Evolutionary conservation across 163 green algal species (phyloP), one percentile per base, ranked within the genome.

Genomic region (Scenedesmus sp.): DNA sequence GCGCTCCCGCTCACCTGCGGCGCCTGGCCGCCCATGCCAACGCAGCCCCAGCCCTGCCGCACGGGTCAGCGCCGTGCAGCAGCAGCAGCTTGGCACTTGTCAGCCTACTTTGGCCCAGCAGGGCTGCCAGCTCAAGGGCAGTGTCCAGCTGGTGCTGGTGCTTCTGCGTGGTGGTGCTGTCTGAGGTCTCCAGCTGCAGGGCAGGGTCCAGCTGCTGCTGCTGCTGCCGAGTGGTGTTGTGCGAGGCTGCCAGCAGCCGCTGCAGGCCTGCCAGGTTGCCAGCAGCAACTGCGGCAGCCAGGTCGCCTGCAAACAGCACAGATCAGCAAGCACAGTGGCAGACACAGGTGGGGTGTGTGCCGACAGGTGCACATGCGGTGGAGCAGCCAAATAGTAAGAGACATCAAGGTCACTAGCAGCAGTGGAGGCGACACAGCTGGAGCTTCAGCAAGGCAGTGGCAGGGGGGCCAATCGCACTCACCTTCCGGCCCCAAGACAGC

Each of bases 41-140:
- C 16, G 73, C 73, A 46, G 73, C 73, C 15, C 40, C 37, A 13
- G 16, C n/a, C 18, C 20, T n/a, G 37, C 24, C 73, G 37, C 35
- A 83, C 13, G 73, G 73, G 15, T 83, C 73, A 33, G 73, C 73
- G 18, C 73, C 73, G 13, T 83, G 73, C 73, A 83, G 73, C 73
- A 83, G 73, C 73, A 83, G 73, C 73, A 83, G 73, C 37, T 49
- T 46, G 37, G 73, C 73, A 33, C 51, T 44, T 13, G 37, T 4
- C 73, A 83, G 73, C 73, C 73, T 13, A 37, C 73, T 83, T 10
- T n/a, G 37, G 2, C 73, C 73, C 37, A 83, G 35, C 2, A 83
- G 73, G 3, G 73, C 73, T 35, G 73, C 73, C 20, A 83, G 73
- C 73, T 53, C 37, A 9, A 83, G 73, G 0, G 73, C 73, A n/a